phyloP scores from a whole-genome alignment of 805 yeast genomes.

The Candida vaughaniae region DNA sequence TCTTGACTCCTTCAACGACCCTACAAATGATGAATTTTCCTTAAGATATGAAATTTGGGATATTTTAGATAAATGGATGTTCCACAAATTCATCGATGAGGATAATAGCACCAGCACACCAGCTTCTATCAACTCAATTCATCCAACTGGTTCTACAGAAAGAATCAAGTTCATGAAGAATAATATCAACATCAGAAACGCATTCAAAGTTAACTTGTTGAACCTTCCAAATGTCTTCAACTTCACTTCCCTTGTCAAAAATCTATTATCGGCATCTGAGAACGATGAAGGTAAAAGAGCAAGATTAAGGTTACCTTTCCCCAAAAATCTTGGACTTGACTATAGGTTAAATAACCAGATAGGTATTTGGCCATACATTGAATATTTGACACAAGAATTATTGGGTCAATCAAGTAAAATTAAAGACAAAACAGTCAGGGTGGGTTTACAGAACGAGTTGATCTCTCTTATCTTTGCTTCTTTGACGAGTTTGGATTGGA shows the following conservation, averaged over 20 bases:
- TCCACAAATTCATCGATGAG: constrained; percentile 27
- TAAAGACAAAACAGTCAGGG: constrained; percentile 28
- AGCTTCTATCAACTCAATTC: background rate
- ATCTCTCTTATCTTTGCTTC: constrained; percentile 49
- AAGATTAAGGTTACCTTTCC: constrained; percentile 49
- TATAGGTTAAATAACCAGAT: constrained; percentile 47
- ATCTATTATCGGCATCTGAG: constrained; percentile 42
- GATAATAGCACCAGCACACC: background rate
- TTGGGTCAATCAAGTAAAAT: constrained; percentile 52
- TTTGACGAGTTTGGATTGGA: constrained; percentile 37
- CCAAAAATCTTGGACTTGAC: constrained; percentile 58
- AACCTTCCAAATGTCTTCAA: constrained; percentile 55
- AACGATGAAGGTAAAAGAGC: constrained; percentile 10
- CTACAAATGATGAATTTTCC: constrained; percentile 28
- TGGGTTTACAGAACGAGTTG: constrained; percentile 52
- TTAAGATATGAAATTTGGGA: constrained; percentile 60
- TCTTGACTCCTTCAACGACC: constrained; percentile 46
- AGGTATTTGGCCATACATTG: constrained; percentile 81
- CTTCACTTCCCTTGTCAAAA: constrained; percentile 54
- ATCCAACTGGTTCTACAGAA: background rate
- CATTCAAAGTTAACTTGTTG: constrained; percentile 42
- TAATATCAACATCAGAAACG: constrained; percentile 21
- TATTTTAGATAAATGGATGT: constrained; percentile 69
- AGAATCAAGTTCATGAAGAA: constrained; percentile 5
- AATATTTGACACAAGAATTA: constrained; percentile 66